Evolutionary conservation across 495 filamentous ascomycete species (phyloP).

Genomic region (Talaromyces adpressus): DNA sequence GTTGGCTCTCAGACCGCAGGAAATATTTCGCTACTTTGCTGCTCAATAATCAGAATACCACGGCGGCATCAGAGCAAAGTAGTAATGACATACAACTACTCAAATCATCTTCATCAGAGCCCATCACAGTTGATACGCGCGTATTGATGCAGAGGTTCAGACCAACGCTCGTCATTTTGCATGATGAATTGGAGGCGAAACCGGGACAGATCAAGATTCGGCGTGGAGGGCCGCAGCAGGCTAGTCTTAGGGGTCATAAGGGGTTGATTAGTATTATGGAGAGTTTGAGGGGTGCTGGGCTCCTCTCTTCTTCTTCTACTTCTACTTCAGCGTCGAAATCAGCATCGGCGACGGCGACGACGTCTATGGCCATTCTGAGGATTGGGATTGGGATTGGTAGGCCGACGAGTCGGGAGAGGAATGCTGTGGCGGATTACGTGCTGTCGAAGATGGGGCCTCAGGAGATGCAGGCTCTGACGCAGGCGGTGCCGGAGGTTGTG

Average conservation of each 20-base stretch:
- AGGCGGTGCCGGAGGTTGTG: slow-evolving; percentile 43
- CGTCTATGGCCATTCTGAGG: slow-evolving; percentile 34
- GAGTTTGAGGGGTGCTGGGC: slow-evolving; percentile 30
- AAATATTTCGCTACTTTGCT: slow-evolving; percentile 20
- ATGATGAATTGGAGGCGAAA: slow-evolving; percentile 74
- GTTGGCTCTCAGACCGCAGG: slow-evolving; percentile 41
- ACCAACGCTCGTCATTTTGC: slow-evolving; percentile 60
- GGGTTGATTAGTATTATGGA: slow-evolving; percentile 63
- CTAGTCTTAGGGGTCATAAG: slow-evolving; percentile 65
- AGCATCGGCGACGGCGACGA: not conserved
- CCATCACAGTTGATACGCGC: slow-evolving; percentile 24
- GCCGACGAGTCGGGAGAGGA: slow-evolving; percentile 49
- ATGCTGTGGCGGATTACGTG: slow-evolving; percentile 59
- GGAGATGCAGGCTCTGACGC: slow-evolving; percentile 43
- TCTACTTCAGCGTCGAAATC: not conserved
- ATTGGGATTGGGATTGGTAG: slow-evolving; percentile 70
- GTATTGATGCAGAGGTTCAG: slow-evolving; percentile 15
- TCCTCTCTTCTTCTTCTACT: slow-evolving; percentile 16
- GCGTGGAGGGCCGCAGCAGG: slow-evolving; percentile 41
- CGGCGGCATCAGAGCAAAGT: not conserved
- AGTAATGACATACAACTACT: not conserved
- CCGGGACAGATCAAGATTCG: slow-evolving; percentile 59
- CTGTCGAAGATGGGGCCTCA: slow-evolving; percentile 49
- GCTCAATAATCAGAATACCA: not conserved
- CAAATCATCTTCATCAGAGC: not conserved